Percentiles rank a stretch among this genome's conserved stretches.
Conservation (phyloP, 1,284 basidiomycete species). For the Coniophora puteana region DNA sequence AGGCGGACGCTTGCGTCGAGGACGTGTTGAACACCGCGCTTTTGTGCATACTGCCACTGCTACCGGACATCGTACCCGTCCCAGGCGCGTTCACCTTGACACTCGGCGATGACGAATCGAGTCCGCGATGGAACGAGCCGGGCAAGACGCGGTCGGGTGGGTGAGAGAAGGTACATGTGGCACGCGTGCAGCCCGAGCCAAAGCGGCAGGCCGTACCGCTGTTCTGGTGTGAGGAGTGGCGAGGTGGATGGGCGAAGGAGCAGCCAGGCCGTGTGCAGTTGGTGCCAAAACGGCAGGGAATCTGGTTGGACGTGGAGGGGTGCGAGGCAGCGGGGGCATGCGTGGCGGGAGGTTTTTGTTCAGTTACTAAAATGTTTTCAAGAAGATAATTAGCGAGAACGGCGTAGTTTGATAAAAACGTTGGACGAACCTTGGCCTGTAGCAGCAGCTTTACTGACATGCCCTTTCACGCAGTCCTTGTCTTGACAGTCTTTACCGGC, state of each 20-base stretch:
- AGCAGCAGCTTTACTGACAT: constrained; percentile 84
- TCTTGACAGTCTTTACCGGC: constrained; percentile 85
- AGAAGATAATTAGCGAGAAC: too few relatives aligned
- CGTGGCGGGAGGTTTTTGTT: constrained; percentile 21
- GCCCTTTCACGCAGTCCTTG: constrained; percentile 85
- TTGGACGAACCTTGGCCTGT: constrained; percentile 48
- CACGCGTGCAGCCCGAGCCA: constrained; percentile 74
- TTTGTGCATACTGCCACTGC: constrained; percentile 59
- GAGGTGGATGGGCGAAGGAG: constrained; percentile 62
- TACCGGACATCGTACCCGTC: constrained; percentile 55
- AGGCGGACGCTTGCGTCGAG: constrained; percentile 26
- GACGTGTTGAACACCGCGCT: constrained; percentile 63
- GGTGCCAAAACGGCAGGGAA: constrained; percentile 72
- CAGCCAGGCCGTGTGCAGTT: constrained; percentile 75
- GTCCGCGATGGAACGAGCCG: constrained; percentile 70
- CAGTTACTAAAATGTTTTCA: constrained; percentile 38
- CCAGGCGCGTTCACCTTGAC: constrained; percentile 59
- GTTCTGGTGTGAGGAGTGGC: constrained; percentile 36
- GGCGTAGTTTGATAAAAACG: constrained; percentile 6
- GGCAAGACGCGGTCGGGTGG: constrained; percentile 77
- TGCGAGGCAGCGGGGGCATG: constrained; percentile 22
- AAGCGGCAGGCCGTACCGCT: constrained; percentile 75
- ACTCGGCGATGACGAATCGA: constrained; percentile 54
- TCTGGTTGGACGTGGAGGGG: constrained; percentile 29
- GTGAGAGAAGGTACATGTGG: constrained; percentile 73